Evolutionary conservation across 495 filamentous ascomycete species (phyloP), one percentile per base, ranked within the genome.

Genomic region (Lasiosphaeria hispida): DNA sequence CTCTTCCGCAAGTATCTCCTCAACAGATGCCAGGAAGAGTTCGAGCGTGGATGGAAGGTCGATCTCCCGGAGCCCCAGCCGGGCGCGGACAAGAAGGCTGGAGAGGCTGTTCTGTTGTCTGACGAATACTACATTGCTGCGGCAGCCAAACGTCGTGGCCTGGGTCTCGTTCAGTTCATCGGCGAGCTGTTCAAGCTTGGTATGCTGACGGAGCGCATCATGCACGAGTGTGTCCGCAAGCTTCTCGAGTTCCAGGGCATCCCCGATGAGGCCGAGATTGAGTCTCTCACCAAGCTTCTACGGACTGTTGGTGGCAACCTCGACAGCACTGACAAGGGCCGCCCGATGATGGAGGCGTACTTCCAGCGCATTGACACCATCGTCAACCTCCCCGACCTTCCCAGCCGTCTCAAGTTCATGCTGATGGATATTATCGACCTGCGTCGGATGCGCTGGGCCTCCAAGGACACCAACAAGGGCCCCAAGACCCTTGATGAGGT

Each of bases 141-240:
- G 38, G 92, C 93, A 59, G 93, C 94, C 54, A 99, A 99, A 80
- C 87, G 94, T 73, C 88, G 91, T 72, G 94, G 94, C 75, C 87
- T 99, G 60, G 94, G 94, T 85, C 82, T 99, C 51, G 92, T 99
- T 63, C 92, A 97, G 74, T 97, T 99, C 78, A 99, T 99, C 72
- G 94, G 94, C 77, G 94, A 98, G 71, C 85, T 98, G 38, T 98
- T 94, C 85, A 97, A 97, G 80, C 84, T 98, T 59, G 85, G 87
- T 65, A 99, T 99, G 94, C 83, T 99, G 73, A 99, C 94, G 47
- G 89, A 96, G 70, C 90, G 92, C 73, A 97, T 98, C 77, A 98
- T 99, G 94, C 95, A 97, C 77, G 91, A 97, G 77, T 99, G 94
- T 81, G 90, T 97, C 10, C 86, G 89, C 79, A 96, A 96, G 74